These are phyloP conservation scores for Avena atlantica DNA, from an alignment of 176 grass and related monocot genomes.

Conservation along the genomic window DNA sequence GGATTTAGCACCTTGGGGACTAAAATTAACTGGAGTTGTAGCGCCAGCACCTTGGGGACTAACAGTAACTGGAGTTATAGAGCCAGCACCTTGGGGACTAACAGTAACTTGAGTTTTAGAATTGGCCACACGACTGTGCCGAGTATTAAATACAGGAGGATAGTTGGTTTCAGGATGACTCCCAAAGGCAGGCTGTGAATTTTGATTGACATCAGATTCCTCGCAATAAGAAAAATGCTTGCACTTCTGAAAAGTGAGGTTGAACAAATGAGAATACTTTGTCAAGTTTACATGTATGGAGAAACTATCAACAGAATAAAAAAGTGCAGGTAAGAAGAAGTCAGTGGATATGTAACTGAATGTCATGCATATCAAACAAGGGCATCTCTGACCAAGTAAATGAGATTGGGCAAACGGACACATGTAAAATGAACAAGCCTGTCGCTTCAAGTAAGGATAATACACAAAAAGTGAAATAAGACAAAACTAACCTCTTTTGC, in stretches of 20 bases:
- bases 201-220: constrained; percentile 28
- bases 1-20: constrained; percentile 28
- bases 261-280: constrained; percentile 30
- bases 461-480: neutral
- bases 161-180: constrained; percentile 32
- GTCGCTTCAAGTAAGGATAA: constrained; percentile 3
- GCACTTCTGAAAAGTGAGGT: constrained; percentile 56
- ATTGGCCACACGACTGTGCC: neutral
- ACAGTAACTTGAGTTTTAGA: constrained; percentile 39
- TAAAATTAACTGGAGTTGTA: constrained; percentile 39
- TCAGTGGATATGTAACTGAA: neutral
- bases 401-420: neutral
- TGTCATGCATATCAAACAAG: constrained; percentile 12
- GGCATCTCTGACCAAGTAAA: constrained; percentile 28
- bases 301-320: neutral
- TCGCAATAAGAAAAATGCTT: constrained; percentile 41
- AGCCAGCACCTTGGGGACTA: constrained; percentile 6
- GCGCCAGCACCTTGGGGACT: constrained; percentile 7
- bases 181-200: constrained; percentile 25
- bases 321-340: neutral
- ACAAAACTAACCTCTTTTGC: no score
- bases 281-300: constrained; percentile 10
- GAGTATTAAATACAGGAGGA: constrained; percentile 20
- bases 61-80: constrained; percentile 42
- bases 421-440: neutral